A percentile compares a stretch with the other conserved stretches of the same genome.
phyloP scores from a whole-genome alignment of 2,329 filamentous ascomycete genomes.

The Dothiorella sarmentorum region DNA sequence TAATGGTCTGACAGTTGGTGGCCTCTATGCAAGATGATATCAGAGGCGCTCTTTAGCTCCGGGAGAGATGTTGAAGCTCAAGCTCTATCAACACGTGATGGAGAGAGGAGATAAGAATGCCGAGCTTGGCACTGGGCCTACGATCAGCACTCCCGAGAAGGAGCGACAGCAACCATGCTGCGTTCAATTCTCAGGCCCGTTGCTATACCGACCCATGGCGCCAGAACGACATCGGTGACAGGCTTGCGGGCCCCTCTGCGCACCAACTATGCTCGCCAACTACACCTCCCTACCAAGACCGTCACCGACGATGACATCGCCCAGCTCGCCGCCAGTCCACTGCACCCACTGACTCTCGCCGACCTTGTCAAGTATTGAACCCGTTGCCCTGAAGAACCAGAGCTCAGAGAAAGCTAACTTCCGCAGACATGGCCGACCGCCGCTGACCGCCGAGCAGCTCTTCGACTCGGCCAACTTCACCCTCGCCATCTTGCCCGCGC shows the following conservation, averaged over 20 bases:
- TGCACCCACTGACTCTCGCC: slow-evolving; percentile 78
- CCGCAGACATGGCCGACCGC: slow-evolving; percentile 72
- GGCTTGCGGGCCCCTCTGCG: not conserved
- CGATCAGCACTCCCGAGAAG: not conserved
- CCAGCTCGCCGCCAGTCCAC: slow-evolving; percentile 69
- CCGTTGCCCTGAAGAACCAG: too few species aligned
- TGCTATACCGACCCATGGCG: slow-evolving; percentile 2
- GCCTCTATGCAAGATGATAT: slow-evolving; percentile 14
- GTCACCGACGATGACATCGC: slow-evolving; percentile 72
- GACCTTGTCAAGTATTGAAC: slow-evolving; percentile 76
- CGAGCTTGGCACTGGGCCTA: slow-evolving; percentile 2
- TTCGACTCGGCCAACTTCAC: slow-evolving; percentile 94
- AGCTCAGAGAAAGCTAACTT: not conserved
- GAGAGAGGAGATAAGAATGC: not conserved
- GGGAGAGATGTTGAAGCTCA: not conserved
- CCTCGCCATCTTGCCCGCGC: slow-evolving; percentile 83
- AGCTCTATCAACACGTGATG: slow-evolving; percentile 5
- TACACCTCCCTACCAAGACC: slow-evolving; percentile 37
- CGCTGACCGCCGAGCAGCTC: slow-evolving; percentile 74
- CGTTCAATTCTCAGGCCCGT: slow-evolving; percentile 3
- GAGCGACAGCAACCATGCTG: slow-evolving; percentile 16
- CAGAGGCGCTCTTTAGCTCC: not conserved
- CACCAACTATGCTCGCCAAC: not conserved
- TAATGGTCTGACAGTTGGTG: not conserved
- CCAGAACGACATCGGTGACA: not conserved